Percentiles rank a stretch among this genome's conserved stretches.
phyloP scores from a whole-genome alignment of 805 yeast genomes.

The Peterozyma toletana region DNA sequence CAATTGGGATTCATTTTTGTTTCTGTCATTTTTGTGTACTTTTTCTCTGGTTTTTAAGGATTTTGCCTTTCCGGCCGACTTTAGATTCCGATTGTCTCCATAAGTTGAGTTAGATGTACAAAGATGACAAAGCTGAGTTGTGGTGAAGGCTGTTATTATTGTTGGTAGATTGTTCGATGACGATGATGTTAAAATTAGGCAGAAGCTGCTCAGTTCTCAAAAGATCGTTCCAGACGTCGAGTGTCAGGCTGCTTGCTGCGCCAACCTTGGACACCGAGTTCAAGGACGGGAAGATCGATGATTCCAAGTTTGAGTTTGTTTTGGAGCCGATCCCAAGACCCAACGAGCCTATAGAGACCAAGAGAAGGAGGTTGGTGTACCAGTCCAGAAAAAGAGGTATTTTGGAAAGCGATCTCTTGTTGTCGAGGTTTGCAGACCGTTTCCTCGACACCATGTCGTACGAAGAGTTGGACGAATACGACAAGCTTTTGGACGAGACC shows the following conservation, averaged over 20 bases:
- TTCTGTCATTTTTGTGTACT: no score
- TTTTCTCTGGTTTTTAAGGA: no score
- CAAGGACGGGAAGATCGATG: conserved; percentile 2
- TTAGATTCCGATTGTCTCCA: no score
- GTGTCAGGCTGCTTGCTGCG: background rate
- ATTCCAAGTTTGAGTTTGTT: conserved; percentile 35
- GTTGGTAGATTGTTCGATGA: no score
- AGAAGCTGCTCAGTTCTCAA: no score
- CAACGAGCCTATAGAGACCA: conserved; percentile 65
- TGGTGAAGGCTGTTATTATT: no score
- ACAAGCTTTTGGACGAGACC: conserved; percentile 78
- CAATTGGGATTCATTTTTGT: no score
- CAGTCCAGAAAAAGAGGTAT: conserved; percentile 95
- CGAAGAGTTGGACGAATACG: conserved; percentile 79
- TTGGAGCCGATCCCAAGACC: conserved; percentile 72
- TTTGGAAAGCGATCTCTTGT: conserved; percentile 80
- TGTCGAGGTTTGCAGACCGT: conserved; percentile 79
- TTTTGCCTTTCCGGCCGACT: no score
- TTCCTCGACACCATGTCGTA: conserved; percentile 51
- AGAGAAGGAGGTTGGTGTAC: conserved; percentile 82
- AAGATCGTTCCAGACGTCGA: background rate
- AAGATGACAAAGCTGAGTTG: no score
- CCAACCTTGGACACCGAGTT: background rate
- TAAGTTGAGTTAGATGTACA: no score
- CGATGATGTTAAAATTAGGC: no score